A percentile compares a stretch with the other conserved stretches of the same genome.
Conservation (phyloP, 2,329 filamentous ascomycete genomes). For the Geosmithia putterillii region DNA sequence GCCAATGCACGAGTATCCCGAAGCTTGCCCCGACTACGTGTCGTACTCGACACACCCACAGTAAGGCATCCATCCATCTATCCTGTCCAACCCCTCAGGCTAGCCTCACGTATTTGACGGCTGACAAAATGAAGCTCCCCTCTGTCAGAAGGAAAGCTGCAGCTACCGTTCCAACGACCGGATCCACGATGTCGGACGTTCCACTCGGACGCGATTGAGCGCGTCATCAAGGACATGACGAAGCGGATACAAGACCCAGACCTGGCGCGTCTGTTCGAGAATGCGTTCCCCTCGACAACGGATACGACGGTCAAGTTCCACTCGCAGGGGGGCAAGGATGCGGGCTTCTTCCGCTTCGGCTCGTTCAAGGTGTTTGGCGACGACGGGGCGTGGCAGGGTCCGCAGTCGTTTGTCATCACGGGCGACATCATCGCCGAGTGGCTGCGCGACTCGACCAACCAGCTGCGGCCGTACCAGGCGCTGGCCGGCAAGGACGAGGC, state of each 20-base stretch:
- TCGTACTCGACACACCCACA: conserved; percentile 24
- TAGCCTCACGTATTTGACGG: background rate
- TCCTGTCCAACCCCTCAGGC: background rate
- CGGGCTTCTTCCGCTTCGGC: conserved; percentile 20
- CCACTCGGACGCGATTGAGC: conserved; percentile 72
- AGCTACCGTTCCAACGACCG: conserved; percentile 78
- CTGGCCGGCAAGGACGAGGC: conserved; percentile 70
- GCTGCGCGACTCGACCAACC: conserved; percentile 87
- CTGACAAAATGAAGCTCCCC: conserved; percentile 45
- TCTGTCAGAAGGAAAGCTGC: conserved; percentile 65
- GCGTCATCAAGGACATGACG: conserved; percentile 75
- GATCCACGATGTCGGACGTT: conserved; percentile 77
- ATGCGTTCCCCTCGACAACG: conserved; percentile 75
- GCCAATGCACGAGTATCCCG: conserved; percentile 11
- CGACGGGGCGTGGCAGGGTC: conserved; percentile 62
- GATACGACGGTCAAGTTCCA: conserved; percentile 89
- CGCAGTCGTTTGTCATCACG: conserved; percentile 87
- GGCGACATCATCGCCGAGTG: conserved; percentile 90
- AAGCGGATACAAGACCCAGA: conserved; percentile 72
- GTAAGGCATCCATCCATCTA: conserved; percentile 15
- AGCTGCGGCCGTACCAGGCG: conserved; percentile 78
- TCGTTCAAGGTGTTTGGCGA: conserved; percentile 20
- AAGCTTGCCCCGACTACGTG: conserved; percentile 27
- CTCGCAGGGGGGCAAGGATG: conserved; percentile 41
- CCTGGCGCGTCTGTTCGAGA: conserved; percentile 85